Base-by-base conservation (phyloP, 1,139 yeast species). In the Suhomyces guaymorum region DNA sequence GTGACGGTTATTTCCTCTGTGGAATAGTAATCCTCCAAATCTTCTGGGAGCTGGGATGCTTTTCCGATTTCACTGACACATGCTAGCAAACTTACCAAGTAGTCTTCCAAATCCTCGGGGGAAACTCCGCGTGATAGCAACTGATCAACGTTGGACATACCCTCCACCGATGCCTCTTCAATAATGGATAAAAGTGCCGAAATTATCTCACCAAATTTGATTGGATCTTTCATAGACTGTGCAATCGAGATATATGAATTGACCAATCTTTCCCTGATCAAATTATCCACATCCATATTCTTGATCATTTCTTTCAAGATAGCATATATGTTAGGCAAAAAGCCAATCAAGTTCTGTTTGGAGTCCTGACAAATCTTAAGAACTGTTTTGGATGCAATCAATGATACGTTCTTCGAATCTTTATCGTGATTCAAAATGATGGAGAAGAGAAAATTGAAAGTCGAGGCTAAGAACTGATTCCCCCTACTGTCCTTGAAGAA, bases 41-140 rank as follows among this genome's bases (percentile, higher is more conserved):
- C 87, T 26, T 76, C 84, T 0, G 85, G 80, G 4, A 76, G 55
- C 30, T 72, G 70, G 46, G 83, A 60, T 0, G 90, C 88, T 39
- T 78, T 81, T 0, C 89, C 92, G 10, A 86, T 61, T 38, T 82
- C 86, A 14, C 70, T 70, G 1, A 87, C 57, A 52, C 89, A 84
- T 7, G 75, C 62, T 19, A 85, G 59, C 29, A 86, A 57, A 22
- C 88, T 79, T 4, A 67, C 46, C 3, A 73, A 51, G 42, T 80
- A 79, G 9, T 73, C 78, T 25, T 55, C 54, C 18, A 47, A 37
- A 10, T 27, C 19, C 12, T 57, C 61, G 4, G 38, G 21, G 5
- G 37, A 19, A 7, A 27, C 11, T 26, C 37, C 14, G 47, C 12
- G 17, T 2, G 41, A 7, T 18, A 28, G 15, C 28, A 32, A 14